phyloP scores from a whole-genome alignment of 179 eudicot genomes.

The Silene coronaria region DNA sequence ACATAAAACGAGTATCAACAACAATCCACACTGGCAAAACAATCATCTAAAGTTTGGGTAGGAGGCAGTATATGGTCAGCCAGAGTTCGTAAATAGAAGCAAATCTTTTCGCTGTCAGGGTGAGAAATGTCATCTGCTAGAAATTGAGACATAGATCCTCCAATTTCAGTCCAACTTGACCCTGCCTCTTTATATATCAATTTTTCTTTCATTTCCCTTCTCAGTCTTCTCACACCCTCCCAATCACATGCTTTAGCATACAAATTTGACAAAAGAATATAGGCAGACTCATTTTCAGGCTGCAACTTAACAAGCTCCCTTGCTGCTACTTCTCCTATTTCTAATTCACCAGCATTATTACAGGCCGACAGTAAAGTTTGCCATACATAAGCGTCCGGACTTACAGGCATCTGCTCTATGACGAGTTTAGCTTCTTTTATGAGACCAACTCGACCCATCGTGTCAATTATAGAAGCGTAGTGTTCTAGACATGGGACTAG shows the following conservation, averaged over 20 bases:
- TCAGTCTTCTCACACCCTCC: slow-evolving; percentile 35
- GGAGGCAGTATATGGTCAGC: slow-evolving; percentile 28
- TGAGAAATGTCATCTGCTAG: slow-evolving; percentile 36
- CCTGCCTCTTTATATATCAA: slow-evolving; percentile 40
- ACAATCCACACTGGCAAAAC: not conserved
- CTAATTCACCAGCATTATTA: slow-evolving; percentile 27
- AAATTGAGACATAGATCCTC: slow-evolving; percentile 31
- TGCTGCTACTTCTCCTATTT: slow-evolving; percentile 38
- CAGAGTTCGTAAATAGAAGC: slow-evolving; percentile 28
- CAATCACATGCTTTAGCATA: slow-evolving; percentile 35
- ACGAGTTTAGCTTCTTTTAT: slow-evolving; percentile 35
- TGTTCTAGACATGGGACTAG: slow-evolving; percentile 40
- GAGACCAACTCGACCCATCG: slow-evolving; percentile 41
- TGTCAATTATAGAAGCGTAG: slow-evolving; percentile 38
- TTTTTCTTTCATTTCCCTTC: slow-evolving; percentile 39
- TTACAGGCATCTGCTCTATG: slow-evolving; percentile 38
- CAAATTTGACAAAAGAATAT: slow-evolving; percentile 35
- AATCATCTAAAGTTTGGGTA: not conserved
- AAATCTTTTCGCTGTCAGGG: slow-evolving; percentile 31
- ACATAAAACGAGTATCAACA: not conserved
- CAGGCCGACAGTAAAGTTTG: slow-evolving; percentile 44
- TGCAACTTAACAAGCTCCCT: slow-evolving; percentile 37
- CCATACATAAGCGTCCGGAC: slow-evolving; percentile 47
- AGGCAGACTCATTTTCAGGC: slow-evolving; percentile 47
- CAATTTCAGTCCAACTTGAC: slow-evolving; percentile 42